These are phyloP conservation scores for Hyaloscypha bicolor DNA, from an alignment of 495 filamentous ascomycete genomes.

Conservation along the genomic window DNA sequence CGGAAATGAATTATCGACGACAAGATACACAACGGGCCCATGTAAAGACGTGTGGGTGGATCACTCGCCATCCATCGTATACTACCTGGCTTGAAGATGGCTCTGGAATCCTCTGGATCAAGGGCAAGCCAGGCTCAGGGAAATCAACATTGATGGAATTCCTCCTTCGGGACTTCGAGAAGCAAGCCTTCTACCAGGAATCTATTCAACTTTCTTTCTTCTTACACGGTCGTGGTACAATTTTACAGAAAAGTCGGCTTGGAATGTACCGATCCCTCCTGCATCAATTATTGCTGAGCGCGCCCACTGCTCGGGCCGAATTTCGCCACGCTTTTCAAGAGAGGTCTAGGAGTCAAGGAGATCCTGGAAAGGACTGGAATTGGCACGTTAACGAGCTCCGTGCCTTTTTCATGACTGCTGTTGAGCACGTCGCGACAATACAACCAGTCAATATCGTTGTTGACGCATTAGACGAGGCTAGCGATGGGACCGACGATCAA, in stretches of 20 bases:
- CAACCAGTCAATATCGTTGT: constrained; percentile 33
- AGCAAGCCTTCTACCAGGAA: not conserved
- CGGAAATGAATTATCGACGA: constrained; percentile 17
- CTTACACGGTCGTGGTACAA: constrained; percentile 39
- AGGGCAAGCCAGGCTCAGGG: constrained; percentile 38
- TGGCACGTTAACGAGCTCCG: constrained; percentile 31
- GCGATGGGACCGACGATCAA: constrained; percentile 12
- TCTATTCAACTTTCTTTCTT: constrained; percentile 41
- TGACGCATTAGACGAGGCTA: constrained; percentile 40
- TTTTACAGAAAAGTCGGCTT: constrained; percentile 36
- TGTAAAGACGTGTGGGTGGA: constrained; percentile 21
- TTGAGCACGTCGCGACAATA: constrained; percentile 9
- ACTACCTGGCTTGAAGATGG: constrained; percentile 17
- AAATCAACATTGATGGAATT: constrained; percentile 40
- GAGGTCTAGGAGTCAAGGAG: constrained; percentile 14
- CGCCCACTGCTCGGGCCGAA: constrained; percentile 16
- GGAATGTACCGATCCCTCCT: constrained; percentile 43
- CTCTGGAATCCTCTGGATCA: constrained; percentile 44
- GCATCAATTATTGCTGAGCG: constrained; percentile 34
- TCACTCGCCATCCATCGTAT: constrained; percentile 16
- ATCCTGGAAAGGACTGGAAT: constrained; percentile 25
- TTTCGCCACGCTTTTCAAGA: constrained; percentile 27
- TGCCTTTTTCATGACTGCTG: constrained; percentile 12
- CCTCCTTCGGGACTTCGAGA: constrained; percentile 13
- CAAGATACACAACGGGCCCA: constrained; percentile 12